These are phyloP conservation scores for Linanthus parryae DNA, from an alignment of 148 eudicot species.

Conservation along the genomic window DNA sequence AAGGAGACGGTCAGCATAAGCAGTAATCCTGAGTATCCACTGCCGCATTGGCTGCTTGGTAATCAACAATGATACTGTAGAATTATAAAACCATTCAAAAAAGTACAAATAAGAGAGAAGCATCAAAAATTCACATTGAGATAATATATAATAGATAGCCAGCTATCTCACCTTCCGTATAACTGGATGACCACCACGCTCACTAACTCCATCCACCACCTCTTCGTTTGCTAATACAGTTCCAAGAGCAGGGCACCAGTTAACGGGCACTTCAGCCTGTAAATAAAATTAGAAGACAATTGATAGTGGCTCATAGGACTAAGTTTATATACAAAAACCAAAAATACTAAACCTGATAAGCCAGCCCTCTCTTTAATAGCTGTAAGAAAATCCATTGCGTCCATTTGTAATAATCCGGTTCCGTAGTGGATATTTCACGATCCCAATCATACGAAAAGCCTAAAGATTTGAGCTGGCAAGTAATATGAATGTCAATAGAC, in stretches of 20 bases:
- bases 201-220: slow-evolving; percentile 95
- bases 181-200: slow-evolving; percentile 99
- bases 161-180: slow-evolving; percentile 66
- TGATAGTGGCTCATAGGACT: not conserved
- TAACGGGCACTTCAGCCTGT: slow-evolving; percentile 97
- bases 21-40: slow-evolving; percentile 99
- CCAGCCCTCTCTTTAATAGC: slow-evolving; percentile 88
- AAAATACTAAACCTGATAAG: slow-evolving; percentile 66
- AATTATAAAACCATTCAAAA: slow-evolving; percentile 65
- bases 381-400: slow-evolving; percentile 99
- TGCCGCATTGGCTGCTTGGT: slow-evolving; percentile 99
- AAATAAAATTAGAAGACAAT: slow-evolving; percentile 7
- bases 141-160: slow-evolving; percentile 12
- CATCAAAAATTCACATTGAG: slow-evolving; percentile 2
- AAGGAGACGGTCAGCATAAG: slow-evolving; percentile 97
- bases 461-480: slow-evolving; percentile 77
- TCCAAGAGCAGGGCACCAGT: slow-evolving; percentile 99
- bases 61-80: slow-evolving; percentile 77
- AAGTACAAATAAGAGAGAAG: slow-evolving; percentile 36
- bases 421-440: slow-evolving; percentile 96
- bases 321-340: not conserved
- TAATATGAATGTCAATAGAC: slow-evolving; percentile 13
- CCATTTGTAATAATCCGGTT: slow-evolving; percentile 96
- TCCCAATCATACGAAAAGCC: slow-evolving; percentile 99
- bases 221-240: slow-evolving; percentile 99